Evolutionary conservation across 2,329 filamentous ascomycete genomes (phyloP).

Genomic region (Myrmaecium sp.): DNA sequence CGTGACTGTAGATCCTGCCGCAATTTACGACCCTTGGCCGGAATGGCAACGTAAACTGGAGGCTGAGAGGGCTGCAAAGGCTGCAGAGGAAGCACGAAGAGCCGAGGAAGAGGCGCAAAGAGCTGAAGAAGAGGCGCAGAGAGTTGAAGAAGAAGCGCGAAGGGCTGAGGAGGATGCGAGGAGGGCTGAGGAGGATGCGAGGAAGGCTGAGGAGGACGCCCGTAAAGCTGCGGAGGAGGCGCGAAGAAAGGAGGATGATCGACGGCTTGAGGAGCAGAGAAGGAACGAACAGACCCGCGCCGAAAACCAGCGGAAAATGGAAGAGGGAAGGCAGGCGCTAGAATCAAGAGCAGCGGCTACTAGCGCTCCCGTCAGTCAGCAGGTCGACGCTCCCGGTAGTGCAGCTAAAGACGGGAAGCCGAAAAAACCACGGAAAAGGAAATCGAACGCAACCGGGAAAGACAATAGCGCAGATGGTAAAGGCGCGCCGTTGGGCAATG

Average conservation of each 20-base stretch:
- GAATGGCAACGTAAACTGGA: slow-evolving; percentile 28
- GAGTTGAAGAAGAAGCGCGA: slow-evolving; percentile 12
- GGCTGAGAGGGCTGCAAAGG: slow-evolving; percentile 15
- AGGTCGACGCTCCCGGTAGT: too few relatives aligned
- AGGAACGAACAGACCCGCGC: slow-evolving; percentile 4
- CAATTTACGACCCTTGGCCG: slow-evolving; percentile 36
- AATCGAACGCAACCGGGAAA: slow-evolving; percentile 9
- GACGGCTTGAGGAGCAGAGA: slow-evolving; percentile 6
- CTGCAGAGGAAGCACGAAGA: slow-evolving; percentile 14
- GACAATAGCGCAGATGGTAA: slow-evolving; percentile 13
- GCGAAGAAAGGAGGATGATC: slow-evolving; percentile 10
- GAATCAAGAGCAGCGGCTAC: too few relatives aligned
- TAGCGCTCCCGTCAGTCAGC: too few relatives aligned
- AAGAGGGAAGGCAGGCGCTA: slow-evolving; percentile 8
- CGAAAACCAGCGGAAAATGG: slow-evolving; percentile 9
- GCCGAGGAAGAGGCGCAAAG: slow-evolving; percentile 17
- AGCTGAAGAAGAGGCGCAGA: slow-evolving; percentile 11
- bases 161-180: slow-evolving; percentile 14
- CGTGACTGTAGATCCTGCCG: slow-evolving; percentile 33
- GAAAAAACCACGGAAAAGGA: slow-evolving; percentile 7
- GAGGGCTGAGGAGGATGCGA: slow-evolving; percentile 6
- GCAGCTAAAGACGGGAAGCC: too few relatives aligned
- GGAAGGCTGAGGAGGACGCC: slow-evolving; percentile 7
- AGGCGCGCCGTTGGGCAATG: slow-evolving; percentile 7
- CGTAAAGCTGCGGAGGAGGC: slow-evolving; percentile 9